Evolutionary conservation across 805 yeast genomes (phyloP).

Genomic region (Metschnikowia kunwiensis): DNA sequence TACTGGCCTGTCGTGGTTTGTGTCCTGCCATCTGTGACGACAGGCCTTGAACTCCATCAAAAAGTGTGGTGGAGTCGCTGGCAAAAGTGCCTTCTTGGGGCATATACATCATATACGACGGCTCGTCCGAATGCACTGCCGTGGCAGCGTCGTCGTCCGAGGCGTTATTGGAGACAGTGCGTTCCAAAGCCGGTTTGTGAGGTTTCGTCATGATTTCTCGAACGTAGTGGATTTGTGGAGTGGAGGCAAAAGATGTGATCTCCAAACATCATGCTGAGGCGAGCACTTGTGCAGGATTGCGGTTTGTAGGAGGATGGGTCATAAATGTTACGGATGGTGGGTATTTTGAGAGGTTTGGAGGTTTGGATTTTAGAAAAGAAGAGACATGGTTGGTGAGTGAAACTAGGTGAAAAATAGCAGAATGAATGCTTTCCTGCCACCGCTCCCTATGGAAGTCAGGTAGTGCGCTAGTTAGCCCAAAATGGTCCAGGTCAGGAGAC

Average conservation of each 20-base stretch:
- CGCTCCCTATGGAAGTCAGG: too few species aligned
- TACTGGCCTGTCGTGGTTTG: conserved; percentile 16
- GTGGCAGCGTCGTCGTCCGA: conserved; percentile 13
- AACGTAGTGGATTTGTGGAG: conserved; percentile 1
- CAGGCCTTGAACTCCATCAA: conserved; percentile 29
- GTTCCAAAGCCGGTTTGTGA: conserved; percentile 2
- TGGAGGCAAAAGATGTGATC: conserved; percentile 6
- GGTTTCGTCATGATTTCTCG: conserved; percentile 5
- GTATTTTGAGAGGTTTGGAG: too few species aligned
- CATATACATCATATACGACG: conserved; percentile 25
- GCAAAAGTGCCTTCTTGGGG: conserved; percentile 32
- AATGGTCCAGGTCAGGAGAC: too few species aligned
- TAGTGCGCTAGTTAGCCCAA: too few species aligned
- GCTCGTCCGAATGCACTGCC: conserved; percentile 14
- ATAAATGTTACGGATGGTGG: too few species aligned
- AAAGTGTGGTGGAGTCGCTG: conserved; percentile 27
- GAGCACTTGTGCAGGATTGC: conserved; percentile 4
- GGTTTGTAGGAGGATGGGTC: not conserved
- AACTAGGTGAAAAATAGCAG: too few species aligned
- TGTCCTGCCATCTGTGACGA: conserved; percentile 12
- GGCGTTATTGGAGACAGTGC: not conserved
- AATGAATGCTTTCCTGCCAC: too few species aligned
- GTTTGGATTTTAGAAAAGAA: too few species aligned
- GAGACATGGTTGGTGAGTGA: too few species aligned
- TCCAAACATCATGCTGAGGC: conserved; percentile 2